Conservation (phyloP, 495 filamentous ascomycete genomes). For the Halenospora varia region DNA sequence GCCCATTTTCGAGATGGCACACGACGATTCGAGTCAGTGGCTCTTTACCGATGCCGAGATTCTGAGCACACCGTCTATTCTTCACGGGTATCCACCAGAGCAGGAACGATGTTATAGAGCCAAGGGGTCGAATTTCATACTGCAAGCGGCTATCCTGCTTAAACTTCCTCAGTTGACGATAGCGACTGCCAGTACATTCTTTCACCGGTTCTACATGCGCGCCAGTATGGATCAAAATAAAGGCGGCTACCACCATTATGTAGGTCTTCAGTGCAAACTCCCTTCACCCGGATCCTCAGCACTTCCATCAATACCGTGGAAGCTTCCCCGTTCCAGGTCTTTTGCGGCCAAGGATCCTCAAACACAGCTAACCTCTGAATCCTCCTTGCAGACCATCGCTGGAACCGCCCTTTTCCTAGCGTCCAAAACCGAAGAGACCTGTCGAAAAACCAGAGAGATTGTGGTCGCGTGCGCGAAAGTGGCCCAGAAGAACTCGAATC, state of each 20-base stretch:
- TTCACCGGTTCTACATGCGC: conserved; percentile 95
- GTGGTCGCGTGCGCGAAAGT: conserved; percentile 90
- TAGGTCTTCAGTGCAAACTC: conserved; percentile 36
- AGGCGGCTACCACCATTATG: conserved; percentile 77
- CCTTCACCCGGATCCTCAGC: neutral
- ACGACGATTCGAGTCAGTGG: conserved; percentile 63
- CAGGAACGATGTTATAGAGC: conserved; percentile 74
- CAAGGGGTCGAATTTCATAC: conserved; percentile 95
- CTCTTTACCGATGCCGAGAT: conserved; percentile 83
- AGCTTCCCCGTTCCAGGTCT: conserved; percentile 17
- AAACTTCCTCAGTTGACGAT: conserved; percentile 90
- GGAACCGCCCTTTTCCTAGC: conserved; percentile 89
- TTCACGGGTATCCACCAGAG: conserved; percentile 72
- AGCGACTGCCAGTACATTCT: conserved; percentile 85
- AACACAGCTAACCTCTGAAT: conserved; percentile 3
- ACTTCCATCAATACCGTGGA: neutral
- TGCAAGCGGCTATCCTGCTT: conserved; percentile 87
- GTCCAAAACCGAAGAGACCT: conserved; percentile 95
- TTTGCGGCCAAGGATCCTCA: conserved; percentile 4
- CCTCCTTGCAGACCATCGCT: conserved; percentile 58
- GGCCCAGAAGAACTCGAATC: conserved; percentile 85
- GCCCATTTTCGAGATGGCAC: conserved; percentile 21
- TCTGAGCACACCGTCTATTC: conserved; percentile 71
- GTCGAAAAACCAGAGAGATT: conserved; percentile 87
- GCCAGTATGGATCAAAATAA: conserved; percentile 67